Conservation (phyloP, 441 rosid genomes). For the Flueggea neowawraea region DNA sequence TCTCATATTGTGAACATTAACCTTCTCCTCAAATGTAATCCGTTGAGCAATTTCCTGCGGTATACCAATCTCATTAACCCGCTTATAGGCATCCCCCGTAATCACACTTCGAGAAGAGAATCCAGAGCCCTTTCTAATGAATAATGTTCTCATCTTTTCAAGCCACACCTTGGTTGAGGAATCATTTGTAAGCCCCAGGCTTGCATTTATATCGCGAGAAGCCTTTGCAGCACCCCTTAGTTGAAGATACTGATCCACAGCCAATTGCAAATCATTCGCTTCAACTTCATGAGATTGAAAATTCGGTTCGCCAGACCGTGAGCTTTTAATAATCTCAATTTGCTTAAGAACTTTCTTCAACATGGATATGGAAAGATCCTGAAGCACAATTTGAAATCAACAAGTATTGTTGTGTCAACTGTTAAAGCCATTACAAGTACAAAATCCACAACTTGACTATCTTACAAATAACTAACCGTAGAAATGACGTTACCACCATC, state of each 20-base stretch:
- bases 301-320: constrained; percentile 82
- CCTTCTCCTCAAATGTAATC: constrained; percentile 94
- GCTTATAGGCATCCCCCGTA: constrained; percentile 86
- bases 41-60: constrained; percentile 85
- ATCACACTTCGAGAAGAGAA: constrained; percentile 97
- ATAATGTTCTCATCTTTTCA: constrained; percentile 83
- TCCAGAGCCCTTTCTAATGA: constrained; percentile 93
- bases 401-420: not conserved
- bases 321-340: constrained; percentile 55
- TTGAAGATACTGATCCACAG: constrained; percentile 71
- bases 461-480: constrained; percentile 53
- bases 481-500: constrained; percentile 89
- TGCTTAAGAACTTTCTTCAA: constrained; percentile 81
- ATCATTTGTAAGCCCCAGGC: constrained; percentile 49
- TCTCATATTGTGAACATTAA: no score
- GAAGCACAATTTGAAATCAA: constrained; percentile 19
- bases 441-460: constrained; percentile 13
- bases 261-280: constrained; percentile 64
- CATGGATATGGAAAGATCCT: constrained; percentile 85
- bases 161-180: constrained; percentile 91
- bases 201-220: constrained; percentile 55
- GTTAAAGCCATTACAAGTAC: constrained; percentile 1
- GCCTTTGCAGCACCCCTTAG: constrained; percentile 82
- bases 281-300: constrained; percentile 84
- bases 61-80: constrained; percentile 79